A percentile compares a stretch with the other conserved stretches of the same genome.
Evolutionary conservation across 371 early-diverging fungal genomes (phyloP).

Genomic region (Chytridium lagenaria): DNA sequence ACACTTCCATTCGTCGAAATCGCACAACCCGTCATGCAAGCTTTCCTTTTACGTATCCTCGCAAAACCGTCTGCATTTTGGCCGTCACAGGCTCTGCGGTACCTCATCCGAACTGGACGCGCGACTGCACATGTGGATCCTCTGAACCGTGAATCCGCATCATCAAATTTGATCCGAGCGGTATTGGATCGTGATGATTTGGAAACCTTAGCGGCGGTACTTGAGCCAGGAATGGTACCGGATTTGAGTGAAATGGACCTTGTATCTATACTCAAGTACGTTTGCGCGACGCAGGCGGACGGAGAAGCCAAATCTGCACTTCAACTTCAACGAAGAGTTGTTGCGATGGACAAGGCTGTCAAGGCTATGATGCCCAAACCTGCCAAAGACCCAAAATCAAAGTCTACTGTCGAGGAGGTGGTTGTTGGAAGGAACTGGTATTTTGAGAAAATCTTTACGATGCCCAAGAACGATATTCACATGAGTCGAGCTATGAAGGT

Average conservation of each 20-base stretch:
- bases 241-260: slow-evolving; percentile 23
- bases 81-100: slow-evolving; percentile 31
- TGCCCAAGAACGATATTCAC: slow-evolving; percentile 28
- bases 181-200: slow-evolving; percentile 24
- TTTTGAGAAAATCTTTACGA: slow-evolving; percentile 26
- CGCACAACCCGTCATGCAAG: slow-evolving; percentile 35
- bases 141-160: neutral
- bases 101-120: slow-evolving; percentile 33
- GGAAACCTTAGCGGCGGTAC: slow-evolving; percentile 1
- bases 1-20: slow-evolving; percentile 39
- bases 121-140: slow-evolving; percentile 21
- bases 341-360: neutral
- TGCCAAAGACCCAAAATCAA: neutral
- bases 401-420: slow-evolving; percentile 2
- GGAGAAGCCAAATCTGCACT: neutral
- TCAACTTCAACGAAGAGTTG: neutral
- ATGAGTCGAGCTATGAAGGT: slow-evolving; percentile 30
- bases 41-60: slow-evolving; percentile 26
- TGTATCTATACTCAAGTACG: neutral
- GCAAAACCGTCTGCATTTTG: slow-evolving; percentile 24
- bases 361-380: neutral
- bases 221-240: slow-evolving; percentile 11
- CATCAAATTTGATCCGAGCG: neutral
- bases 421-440: slow-evolving; percentile 34
- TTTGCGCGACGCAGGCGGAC: slow-evolving; percentile 8